Evolutionary conservation across 2,329 filamentous ascomycete species (phyloP), one percentile per base, ranked within the genome.

Genomic region (Curvularia sp.): DNA sequence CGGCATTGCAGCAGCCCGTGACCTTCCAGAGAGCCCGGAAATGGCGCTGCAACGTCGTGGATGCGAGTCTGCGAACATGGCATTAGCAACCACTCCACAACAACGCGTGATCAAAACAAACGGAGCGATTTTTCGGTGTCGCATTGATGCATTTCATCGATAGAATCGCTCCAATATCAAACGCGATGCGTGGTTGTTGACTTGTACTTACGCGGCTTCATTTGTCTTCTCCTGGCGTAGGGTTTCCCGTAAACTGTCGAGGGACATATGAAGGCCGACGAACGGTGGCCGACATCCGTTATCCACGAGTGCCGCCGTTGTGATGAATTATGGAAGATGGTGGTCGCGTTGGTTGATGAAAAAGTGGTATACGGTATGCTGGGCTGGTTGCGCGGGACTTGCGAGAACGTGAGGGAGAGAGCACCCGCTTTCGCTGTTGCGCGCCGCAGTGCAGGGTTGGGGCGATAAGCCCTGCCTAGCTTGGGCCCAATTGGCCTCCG

Each of bases 11-110:
- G 58, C 41, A 51, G 52, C 53, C 55, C 49, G 61, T 90, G 83
- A 91, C 89, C 84, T 86, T 85, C 83, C 90, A 96, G 72, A 97
- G 86, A 82, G 95, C 90, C 78, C 89, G 89, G 77, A 97, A 85
- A 84, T 96, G 96, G 79, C 92, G 89, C 86, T 96, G 52, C 56
- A 58, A 47, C 35, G 56, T 55, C 47, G 56, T 47, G 41, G 56
- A 58, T 95, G 80, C 91, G 90, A 84, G 90, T 92, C 80, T 85
- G 85, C 84, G 90, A 86, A 85, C 81, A 82, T 61, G 66, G 67
- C 67, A 77, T 79, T 64, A 64, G 66, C 63, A 43, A 48, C 44
- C 9, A 48, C 30, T 77, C 71, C 71, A 78, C 73, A 64, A 77
- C 75, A 52, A 74, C 77, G 64, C 58, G 10, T 48, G 43, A 66